Percentiles rank a stretch among this genome's conserved stretches.
These are phyloP conservation scores for Candida morakotiae DNA, from an alignment of 805 yeast genomes.

Conservation along the genomic window DNA sequence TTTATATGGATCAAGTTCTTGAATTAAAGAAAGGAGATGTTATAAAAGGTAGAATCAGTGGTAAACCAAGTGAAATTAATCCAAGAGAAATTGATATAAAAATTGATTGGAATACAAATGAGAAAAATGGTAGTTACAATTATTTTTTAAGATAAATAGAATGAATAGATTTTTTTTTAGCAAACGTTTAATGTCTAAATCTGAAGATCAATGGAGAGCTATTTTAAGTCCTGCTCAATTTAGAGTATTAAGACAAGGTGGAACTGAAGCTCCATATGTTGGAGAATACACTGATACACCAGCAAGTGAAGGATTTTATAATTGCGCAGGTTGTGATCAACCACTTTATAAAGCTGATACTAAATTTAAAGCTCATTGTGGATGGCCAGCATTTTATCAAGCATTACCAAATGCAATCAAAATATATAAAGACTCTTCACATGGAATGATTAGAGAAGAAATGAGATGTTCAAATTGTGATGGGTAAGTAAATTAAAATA, in stretches of 20 bases:
- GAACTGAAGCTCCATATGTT: constrained; percentile 64
- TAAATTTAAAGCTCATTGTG: constrained; percentile 89
- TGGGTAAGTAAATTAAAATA: constrained; percentile 21
- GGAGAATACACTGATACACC: constrained; percentile 59
- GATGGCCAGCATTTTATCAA: constrained; percentile 97
- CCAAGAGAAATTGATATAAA: constrained; percentile 89
- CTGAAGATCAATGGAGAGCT: constrained; percentile 76
- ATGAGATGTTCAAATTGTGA: constrained; percentile 87
- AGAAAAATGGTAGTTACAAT: constrained; percentile 54
- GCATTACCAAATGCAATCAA: constrained; percentile 79
- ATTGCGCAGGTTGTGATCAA: constrained; percentile 80
- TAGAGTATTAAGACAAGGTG: constrained; percentile 68
- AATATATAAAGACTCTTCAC: constrained; percentile 53
- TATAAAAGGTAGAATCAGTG: constrained; percentile 66
- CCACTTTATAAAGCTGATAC: constrained; percentile 78
- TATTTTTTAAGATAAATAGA: constrained; percentile 57
- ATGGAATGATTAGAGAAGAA: constrained; percentile 84
- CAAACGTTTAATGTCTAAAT: constrained; percentile 19
- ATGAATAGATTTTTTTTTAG: constrained; percentile 1
- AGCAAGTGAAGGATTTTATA: constrained; percentile 60
- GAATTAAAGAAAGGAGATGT: constrained; percentile 73
- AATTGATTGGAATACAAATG: constrained; percentile 52
- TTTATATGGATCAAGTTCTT: constrained; percentile 80
- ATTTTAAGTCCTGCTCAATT: constrained; percentile 72
- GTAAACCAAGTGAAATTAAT: constrained; percentile 71